Percentiles rank a stretch among this genome's conserved stretches.
Conservation (phyloP, 2,329 filamentous ascomycete genomes). For the Cladosporium sp. region DNA sequence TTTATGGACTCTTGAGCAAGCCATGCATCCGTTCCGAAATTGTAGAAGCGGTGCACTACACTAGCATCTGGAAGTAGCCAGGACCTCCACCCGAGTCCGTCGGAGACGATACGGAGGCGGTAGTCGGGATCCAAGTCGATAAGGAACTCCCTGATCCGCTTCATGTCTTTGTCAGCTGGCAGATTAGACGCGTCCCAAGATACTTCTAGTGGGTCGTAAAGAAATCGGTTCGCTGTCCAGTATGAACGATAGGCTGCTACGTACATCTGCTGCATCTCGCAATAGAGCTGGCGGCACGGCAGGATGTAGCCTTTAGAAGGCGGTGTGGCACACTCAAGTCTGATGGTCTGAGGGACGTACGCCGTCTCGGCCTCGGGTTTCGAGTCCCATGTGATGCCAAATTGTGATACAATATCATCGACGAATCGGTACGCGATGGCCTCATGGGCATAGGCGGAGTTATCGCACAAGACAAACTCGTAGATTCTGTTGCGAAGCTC, state of each 20-base stretch:
- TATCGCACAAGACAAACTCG: background rate
- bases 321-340: background rate
- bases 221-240: background rate
- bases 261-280: background rate
- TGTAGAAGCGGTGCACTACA: no score
- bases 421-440: background rate
- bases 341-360: background rate
- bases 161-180: background rate
- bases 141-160: no score
- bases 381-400: background rate
- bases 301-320: background rate
- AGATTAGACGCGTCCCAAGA: background rate
- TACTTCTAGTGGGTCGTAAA: background rate
- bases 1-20: no score
- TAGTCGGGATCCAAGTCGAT: no score
- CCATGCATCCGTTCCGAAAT: no score
- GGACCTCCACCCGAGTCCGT: no score
- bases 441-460: background rate
- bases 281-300: background rate
- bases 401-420: no score
- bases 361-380: background rate
- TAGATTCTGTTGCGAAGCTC: background rate
- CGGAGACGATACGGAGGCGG: no score
- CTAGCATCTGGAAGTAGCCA: no score
- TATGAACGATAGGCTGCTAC: background rate